Conservation (phyloP, 208 protist genomes). For the Leishmania major region DNA sequence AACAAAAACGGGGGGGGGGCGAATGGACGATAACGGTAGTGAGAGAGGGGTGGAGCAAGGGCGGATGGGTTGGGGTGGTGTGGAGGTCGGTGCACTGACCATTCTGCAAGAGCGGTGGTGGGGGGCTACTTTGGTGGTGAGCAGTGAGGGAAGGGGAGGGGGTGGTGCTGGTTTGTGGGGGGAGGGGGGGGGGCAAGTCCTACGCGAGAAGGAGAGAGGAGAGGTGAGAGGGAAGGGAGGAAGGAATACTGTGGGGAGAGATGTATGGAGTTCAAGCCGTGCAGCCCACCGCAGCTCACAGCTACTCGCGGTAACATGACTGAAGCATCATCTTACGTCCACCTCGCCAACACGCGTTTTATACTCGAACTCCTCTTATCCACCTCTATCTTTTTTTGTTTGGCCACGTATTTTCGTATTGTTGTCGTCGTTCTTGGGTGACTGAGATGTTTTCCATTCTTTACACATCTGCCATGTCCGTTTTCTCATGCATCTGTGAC, state of each 20-base stretch:
- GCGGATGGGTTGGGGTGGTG: not conserved
- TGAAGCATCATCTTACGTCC: not conserved
- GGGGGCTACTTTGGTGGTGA: no score
- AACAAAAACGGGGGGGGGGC: not conserved
- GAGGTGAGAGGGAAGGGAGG: not conserved
- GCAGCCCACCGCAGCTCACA: not conserved
- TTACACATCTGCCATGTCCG: no score
- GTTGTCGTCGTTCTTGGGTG: no score
- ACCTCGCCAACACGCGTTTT: not conserved
- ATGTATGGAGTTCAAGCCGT: not conserved
- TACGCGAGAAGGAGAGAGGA: not conserved
- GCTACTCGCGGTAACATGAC: not conserved
- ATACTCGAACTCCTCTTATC: not conserved
- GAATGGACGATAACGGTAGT: not conserved
- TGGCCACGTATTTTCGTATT: no score
- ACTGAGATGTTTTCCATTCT: no score
- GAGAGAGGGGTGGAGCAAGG: not conserved
- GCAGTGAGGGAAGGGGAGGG: not conserved
- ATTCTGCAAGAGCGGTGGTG: not conserved
- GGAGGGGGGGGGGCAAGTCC: not conserved
- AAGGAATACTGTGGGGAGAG: not conserved
- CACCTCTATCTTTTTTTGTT: no score
- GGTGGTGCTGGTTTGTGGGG: no score
- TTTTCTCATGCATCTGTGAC: no score
- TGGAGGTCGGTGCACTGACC: not conserved